Evolutionary conservation across 23 red algal genomes (phyloP).

Genomic region (Gracilaria domingensis): DNA sequence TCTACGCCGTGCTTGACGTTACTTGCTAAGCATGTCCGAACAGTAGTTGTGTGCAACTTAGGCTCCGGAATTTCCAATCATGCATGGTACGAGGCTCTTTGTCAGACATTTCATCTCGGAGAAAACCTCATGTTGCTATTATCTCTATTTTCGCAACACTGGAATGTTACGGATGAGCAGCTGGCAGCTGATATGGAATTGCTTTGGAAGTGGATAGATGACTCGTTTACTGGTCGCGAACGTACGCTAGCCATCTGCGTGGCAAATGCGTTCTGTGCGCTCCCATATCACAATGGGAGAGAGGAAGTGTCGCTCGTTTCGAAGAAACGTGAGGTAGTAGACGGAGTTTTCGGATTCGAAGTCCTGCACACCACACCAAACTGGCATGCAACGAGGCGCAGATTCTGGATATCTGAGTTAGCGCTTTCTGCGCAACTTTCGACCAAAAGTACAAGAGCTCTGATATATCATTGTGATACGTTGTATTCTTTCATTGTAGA

Average conservation of each 20-base stretch:
- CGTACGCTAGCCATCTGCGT: not conserved
- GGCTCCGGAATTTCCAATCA: not conserved
- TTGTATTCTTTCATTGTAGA: not conserved
- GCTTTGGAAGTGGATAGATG: not conserved
- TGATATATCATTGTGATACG: not conserved
- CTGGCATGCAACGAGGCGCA: not conserved
- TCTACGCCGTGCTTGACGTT: not conserved
- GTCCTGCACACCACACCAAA: not conserved
- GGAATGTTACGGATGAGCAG: not conserved
- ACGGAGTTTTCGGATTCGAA: not conserved
- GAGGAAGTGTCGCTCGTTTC: not conserved
- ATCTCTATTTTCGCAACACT: not conserved
- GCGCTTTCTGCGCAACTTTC: too few relatives aligned
- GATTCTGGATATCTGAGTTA: too few relatives aligned
- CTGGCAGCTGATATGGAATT: not conserved
- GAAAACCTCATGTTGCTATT: not conserved
- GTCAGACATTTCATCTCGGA: not conserved
- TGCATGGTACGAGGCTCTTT: not conserved
- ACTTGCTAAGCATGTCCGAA: not conserved
- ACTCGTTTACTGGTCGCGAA: not conserved
- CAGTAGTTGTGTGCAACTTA: not conserved
- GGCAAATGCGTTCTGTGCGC: constrained; percentile 1
- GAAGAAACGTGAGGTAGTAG: not conserved
- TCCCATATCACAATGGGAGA: not conserved
- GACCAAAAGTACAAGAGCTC: not conserved